Conservation (phyloP, 352 stramenopile genomes). For the Pythium guiyangense region DNA sequence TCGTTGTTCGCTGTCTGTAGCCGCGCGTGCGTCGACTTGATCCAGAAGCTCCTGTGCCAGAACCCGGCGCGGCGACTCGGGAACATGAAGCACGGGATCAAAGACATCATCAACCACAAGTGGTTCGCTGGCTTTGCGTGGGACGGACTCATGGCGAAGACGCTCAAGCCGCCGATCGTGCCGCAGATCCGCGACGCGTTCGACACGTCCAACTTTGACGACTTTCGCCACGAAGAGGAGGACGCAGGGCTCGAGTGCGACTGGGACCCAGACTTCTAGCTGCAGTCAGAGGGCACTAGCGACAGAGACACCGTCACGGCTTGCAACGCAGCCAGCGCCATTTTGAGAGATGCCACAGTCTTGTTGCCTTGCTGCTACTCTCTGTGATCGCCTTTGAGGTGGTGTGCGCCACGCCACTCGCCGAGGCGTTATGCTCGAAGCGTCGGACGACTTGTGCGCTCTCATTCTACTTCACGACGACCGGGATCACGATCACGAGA, state of each 20-base stretch:
- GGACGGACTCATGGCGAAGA: constrained; percentile 55
- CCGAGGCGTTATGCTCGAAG: too few species aligned
- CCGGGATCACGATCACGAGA: too few species aligned
- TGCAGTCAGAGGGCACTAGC: background rate
- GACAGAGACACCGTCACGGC: too few species aligned
- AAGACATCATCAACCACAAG: constrained; percentile 83
- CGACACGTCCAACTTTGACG: constrained; percentile 82
- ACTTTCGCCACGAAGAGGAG: constrained; percentile 65
- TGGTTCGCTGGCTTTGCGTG: constrained; percentile 75
- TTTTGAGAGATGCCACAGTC: too few species aligned
- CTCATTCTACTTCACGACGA: too few species aligned
- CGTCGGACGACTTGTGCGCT: too few species aligned
- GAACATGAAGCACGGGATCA: constrained; percentile 84
- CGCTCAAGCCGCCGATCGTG: constrained; percentile 67
- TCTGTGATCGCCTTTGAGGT: too few species aligned
- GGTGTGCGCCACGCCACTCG: too few species aligned
- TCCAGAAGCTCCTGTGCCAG: constrained; percentile 85
- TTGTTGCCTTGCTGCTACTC: too few species aligned
- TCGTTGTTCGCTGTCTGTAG: constrained; percentile 18
- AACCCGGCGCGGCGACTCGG: constrained; percentile 67
- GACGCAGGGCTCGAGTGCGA: constrained; percentile 56
- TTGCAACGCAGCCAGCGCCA: too few species aligned
- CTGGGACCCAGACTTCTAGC: constrained; percentile 74
- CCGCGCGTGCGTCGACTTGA: constrained; percentile 67
- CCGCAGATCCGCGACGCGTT: constrained; percentile 68